phyloP scores from a whole-genome alignment of 1,139 yeast species.

The Zygoascus hellenicus region DNA sequence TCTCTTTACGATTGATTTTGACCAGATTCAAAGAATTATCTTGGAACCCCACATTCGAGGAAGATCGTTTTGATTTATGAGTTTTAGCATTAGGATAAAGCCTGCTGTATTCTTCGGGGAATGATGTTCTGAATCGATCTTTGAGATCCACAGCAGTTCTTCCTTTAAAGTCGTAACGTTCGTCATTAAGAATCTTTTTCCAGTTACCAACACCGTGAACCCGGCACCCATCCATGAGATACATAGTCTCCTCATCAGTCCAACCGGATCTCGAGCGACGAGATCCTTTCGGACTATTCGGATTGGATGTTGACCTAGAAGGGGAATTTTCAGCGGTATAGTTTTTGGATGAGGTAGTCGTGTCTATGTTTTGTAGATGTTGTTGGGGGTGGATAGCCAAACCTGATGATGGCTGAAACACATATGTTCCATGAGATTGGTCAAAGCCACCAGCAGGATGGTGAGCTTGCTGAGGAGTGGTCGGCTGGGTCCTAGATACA shows the following conservation, averaged over 20 bases:
- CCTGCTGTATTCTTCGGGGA: constrained; percentile 41
- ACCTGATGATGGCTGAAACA: not conserved
- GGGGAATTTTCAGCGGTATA: not conserved
- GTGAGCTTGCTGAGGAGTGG: not conserved
- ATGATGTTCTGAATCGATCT: constrained; percentile 40
- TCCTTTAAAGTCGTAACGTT: constrained; percentile 36
- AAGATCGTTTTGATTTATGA: constrained; percentile 22
- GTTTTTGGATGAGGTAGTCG: not conserved
- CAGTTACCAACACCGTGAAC: constrained; percentile 43
- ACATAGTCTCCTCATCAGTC: constrained; percentile 40
- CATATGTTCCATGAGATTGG: not conserved
- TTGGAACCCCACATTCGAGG: not conserved
- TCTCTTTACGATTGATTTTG: constrained; percentile 41
- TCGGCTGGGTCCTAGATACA: constrained; percentile 7
- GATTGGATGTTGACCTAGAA: not conserved
- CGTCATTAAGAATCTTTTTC: constrained; percentile 41
- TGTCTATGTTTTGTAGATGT: too few species aligned
- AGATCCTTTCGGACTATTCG: not conserved
- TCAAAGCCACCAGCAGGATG: not conserved
- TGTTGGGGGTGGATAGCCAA: not conserved
- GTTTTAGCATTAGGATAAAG: constrained; percentile 42
- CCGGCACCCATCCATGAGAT: constrained; percentile 39
- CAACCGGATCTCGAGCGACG: constrained; percentile 37
- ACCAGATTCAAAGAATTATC: constrained; percentile 20
- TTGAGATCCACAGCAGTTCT: constrained; percentile 42